A percentile compares a stretch with the other conserved stretches of the same genome.
Evolutionary conservation across 2,329 filamentous ascomycete genomes (phyloP).

Genomic region (Aureobasidium uvarum): DNA sequence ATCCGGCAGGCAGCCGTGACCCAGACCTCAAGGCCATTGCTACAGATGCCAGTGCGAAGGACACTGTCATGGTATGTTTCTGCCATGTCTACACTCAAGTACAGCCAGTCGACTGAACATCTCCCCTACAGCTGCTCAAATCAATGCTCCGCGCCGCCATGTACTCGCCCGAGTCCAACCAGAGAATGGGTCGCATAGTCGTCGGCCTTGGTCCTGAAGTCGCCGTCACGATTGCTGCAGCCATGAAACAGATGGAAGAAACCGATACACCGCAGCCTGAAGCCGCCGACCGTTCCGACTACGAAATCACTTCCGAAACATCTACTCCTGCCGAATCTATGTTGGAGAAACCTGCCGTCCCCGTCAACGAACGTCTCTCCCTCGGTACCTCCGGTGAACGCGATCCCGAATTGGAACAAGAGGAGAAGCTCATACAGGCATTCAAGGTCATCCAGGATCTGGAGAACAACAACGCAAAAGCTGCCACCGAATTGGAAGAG

Average conservation of each 20-base stretch:
- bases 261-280: constrained; percentile 30
- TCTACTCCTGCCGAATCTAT: constrained; percentile 26
- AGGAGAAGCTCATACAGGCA: constrained; percentile 51
- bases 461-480: constrained; percentile 42
- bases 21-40: constrained; percentile 52
- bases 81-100: background rate
- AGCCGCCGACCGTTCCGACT: constrained; percentile 35
- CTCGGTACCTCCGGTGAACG: constrained; percentile 34
- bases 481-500: constrained; percentile 46
- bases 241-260: constrained; percentile 42
- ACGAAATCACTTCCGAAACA: constrained; percentile 25
- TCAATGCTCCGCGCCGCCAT: constrained; percentile 50
- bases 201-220: constrained; percentile 40
- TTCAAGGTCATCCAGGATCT: constrained; percentile 49
- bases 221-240: constrained; percentile 42
- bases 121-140: constrained; percentile 44
- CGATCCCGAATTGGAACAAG: constrained; percentile 50
- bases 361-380: background rate
- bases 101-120: background rate
- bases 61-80: constrained; percentile 39
- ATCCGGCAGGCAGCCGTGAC: constrained; percentile 41
- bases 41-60: constrained; percentile 42
- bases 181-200: constrained; percentile 48
- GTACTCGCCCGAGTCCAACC: constrained; percentile 49
- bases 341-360: background rate